Base-by-base conservation (phyloP, 2,329 filamentous ascomycete genomes). In the Curvularia sp. region DNA sequence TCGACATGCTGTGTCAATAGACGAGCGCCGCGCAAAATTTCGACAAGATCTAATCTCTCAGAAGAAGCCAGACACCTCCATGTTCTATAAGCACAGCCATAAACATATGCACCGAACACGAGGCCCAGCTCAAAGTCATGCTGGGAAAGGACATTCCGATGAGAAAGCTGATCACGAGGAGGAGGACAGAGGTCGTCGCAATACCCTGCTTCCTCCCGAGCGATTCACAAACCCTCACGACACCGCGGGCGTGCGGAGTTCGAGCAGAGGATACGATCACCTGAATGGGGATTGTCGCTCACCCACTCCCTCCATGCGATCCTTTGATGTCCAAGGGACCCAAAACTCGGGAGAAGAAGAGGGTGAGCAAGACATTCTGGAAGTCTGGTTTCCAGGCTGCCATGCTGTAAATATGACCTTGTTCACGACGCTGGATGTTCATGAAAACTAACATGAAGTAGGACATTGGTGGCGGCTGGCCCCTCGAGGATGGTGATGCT, bases 391-490 rank as follows among this genome's bases (percentile, higher is more conserved):
- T 68, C 83, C 90, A 0, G 91, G 91, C 8, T 88, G 88, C 10
- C 91, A 96, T 62, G 91, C 86, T 1, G 76, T 78, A 62, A 65
- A 73, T 69, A 1, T 15, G 13, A 12, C 3, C 24, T 13, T 26
- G 13, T 20, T 18, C 28, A 18, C 22, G 3, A 38, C 13, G 12
- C 5, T 8, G 26, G 20, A 3, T 26, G 9, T 18, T 38, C 22
- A 41, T 18, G 8, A n/a, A 39, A 22, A 49, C 61, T 70, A 49
- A 71, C 28, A 30, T 22, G 1, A 7, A 0, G 2, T 31, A 76
- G 74, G 91, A 94, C 62, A 87, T 93, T 30, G 91, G 91, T 1
- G 91, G 91, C 9, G 91, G 91, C 0, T 93, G 90, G 90, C 78
- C 84, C 4, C 77, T 85, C 0, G 74, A 80, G 0, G 82, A 81